These are phyloP conservation scores for Thermothelomyces thermophilus DNA, from an alignment of 2,329 filamentous ascomycete species.

Conservation along the genomic window DNA sequence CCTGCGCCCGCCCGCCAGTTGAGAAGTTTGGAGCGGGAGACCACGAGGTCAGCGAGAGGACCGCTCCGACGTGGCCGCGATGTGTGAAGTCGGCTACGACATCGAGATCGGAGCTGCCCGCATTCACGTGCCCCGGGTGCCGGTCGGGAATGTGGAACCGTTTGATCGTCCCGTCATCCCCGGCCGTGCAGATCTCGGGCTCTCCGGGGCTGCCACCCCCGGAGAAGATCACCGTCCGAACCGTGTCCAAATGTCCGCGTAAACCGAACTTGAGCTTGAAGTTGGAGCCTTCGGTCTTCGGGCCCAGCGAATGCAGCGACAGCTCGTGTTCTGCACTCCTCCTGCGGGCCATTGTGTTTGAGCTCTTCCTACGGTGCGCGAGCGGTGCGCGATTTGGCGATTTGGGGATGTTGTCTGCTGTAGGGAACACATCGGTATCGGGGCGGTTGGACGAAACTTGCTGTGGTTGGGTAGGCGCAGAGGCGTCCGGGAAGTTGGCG, in stretches of 20 bases:
- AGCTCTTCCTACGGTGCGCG: conserved; percentile 69
- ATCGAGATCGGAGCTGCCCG: conserved; percentile 67
- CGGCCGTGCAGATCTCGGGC: conserved; percentile 92
- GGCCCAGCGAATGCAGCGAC: conserved; percentile 40
- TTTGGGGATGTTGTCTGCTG: conserved; percentile 71
- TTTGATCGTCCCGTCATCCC: conserved; percentile 93
- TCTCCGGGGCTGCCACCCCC: conserved; percentile 92
- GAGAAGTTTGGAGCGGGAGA: conserved; percentile 83
- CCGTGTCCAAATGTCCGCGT: conserved; percentile 86
- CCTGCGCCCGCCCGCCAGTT: conserved; percentile 77
- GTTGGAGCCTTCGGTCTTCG: conserved; percentile 63
- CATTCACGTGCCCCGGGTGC: conserved; percentile 45
- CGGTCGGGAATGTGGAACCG: conserved; percentile 91
- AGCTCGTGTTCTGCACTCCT: conserved; percentile 63
- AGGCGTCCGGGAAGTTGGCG: conserved; percentile 54
- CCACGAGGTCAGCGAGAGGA: conserved; percentile 81
- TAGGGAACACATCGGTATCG: conserved; percentile 83
- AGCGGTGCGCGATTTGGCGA: conserved; percentile 65
- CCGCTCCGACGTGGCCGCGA: conserved; percentile 83
- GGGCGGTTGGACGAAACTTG: conserved; percentile 56
- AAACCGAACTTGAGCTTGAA: conserved; percentile 94
- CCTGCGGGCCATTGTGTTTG: conserved; percentile 65
- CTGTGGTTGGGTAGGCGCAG: conserved; percentile 38
- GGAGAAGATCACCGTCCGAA: conserved; percentile 92
- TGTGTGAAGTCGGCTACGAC: conserved; percentile 93